These are phyloP conservation scores for Domatiomyces catenatus DNA, from an alignment of 2,329 filamentous ascomycete genomes.

Conservation along the genomic window DNA sequence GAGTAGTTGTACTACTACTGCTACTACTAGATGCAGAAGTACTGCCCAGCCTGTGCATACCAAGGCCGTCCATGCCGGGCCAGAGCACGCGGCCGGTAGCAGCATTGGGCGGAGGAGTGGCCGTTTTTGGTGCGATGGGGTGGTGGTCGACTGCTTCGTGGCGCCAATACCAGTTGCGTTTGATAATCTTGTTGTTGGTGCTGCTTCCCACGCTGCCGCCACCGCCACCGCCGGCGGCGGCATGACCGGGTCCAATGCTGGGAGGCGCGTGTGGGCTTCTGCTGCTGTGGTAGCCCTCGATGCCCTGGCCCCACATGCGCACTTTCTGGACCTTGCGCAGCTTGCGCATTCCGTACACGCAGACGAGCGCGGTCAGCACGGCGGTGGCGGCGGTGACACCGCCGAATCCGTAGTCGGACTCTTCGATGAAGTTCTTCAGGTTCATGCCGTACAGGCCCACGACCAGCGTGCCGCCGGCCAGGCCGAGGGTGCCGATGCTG, in stretches of 20 bases:
- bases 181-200: conserved; percentile 3
- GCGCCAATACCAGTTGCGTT: conserved; percentile 26
- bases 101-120: not conserved
- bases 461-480: conserved; percentile 85
- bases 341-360: conserved; percentile 68
- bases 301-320: conserved; percentile 60
- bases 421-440: conserved; percentile 95
- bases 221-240: conserved; percentile 10
- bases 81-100: conserved; percentile 15
- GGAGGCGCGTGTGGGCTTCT: conserved; percentile 11
- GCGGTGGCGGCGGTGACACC: conserved; percentile 58
- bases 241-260: not conserved
- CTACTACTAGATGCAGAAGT: not conserved
- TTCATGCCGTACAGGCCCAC: conserved; percentile 99
- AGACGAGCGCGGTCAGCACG: conserved; percentile 59
- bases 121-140: conserved; percentile 10
- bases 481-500: conserved; percentile 83
- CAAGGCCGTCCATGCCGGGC: conserved; percentile 18
- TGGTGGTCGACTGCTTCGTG: conserved; percentile 28
- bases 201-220: conserved; percentile 6
- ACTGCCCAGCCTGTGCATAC: conserved; percentile 11
- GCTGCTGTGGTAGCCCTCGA: conserved; percentile 19
- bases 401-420: conserved; percentile 72
- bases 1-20: not conserved
- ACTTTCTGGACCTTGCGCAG: conserved; percentile 75